Percentiles rank a stretch among this genome's conserved stretches.
These are phyloP conservation scores for Rosa multiflora DNA, from an alignment of 306 rosid species.

Conservation along the genomic window DNA sequence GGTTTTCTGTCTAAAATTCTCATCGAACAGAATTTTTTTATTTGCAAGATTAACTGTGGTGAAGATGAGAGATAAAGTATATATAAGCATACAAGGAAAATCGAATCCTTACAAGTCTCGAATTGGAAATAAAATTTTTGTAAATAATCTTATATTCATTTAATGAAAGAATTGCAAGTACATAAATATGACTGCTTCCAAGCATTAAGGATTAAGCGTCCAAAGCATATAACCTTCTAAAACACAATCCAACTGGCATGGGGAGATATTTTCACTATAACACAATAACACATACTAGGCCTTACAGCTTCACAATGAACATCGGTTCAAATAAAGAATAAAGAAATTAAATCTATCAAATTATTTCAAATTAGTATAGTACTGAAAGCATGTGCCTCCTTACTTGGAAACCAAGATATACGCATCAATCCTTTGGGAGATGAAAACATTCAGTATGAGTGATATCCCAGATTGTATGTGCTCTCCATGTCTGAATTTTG, in stretches of 20 bases:
- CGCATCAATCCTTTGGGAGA: not conserved
- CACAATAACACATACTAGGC: not conserved
- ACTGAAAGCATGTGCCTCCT: not conserved
- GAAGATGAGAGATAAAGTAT: not conserved
- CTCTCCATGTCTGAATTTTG: slow-evolving; percentile 63
- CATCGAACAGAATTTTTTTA: not conserved
- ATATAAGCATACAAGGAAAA: not conserved
- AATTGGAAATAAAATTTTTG: not conserved
- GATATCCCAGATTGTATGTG: slow-evolving; percentile 50
- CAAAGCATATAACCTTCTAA: not conserved
- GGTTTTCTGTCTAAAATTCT: not conserved
- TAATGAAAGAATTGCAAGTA: not conserved
- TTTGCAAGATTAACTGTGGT: not conserved
- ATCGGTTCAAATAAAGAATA: not conserved
- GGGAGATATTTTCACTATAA: not conserved
- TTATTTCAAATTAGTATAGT: not conserved
- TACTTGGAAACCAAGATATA: slow-evolving; percentile 4
- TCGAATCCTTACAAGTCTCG: not conserved
- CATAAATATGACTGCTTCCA: not conserved
- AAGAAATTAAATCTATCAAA: not conserved
- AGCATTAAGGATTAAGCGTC: not conserved
- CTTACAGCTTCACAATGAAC: not conserved
- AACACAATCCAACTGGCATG: not conserved
- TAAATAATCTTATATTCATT: not conserved
- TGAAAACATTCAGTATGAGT: slow-evolving; percentile 46